A percentile compares a stretch with the other conserved stretches of the same genome.
Conservation (phyloP, 495 filamentous ascomycete genomes). For the Friedmanniomyces endolithicus region DNA sequence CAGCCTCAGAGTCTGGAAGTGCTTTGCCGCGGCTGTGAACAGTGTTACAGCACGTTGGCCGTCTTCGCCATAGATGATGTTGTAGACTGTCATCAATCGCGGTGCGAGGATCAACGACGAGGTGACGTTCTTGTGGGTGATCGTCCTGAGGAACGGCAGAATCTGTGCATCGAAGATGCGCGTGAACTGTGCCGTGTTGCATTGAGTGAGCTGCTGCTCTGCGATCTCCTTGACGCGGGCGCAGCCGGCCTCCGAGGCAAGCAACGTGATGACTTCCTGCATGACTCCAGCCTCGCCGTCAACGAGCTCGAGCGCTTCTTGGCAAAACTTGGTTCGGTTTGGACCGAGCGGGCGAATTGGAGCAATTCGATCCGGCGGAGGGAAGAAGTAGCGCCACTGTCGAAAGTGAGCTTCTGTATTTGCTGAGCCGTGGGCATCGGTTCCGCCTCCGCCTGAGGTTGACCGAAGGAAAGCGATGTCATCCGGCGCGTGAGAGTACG, state of each 20-base stretch:
- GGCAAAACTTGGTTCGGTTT: background rate
- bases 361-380: background rate
- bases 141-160: conserved; percentile 40
- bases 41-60: conserved; percentile 37
- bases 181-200: background rate
- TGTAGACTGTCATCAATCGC: conserved; percentile 43
- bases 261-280: conserved; percentile 6
- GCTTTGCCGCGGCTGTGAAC: conserved; percentile 24
- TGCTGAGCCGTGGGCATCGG: background rate
- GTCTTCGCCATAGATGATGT: conserved; percentile 40
- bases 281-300: background rate
- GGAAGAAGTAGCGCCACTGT: background rate
- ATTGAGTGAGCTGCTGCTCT: conserved; percentile 10
- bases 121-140: conserved; percentile 41
- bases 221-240: conserved; percentile 11
- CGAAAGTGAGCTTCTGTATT: background rate
- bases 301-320: conserved; percentile 5
- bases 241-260: conserved; percentile 11
- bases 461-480: background rate
- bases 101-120: conserved; percentile 45
- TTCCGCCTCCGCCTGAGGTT: background rate
- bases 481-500: background rate
- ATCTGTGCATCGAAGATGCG: conserved; percentile 23
- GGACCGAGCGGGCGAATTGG: background rate
- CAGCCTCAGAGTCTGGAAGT: background rate